A percentile compares a stretch with the other conserved stretches of the same genome.
Evolutionary conservation across 164 flowering plant species (phyloP).

Genomic region (Liquidambar formosana): DNA sequence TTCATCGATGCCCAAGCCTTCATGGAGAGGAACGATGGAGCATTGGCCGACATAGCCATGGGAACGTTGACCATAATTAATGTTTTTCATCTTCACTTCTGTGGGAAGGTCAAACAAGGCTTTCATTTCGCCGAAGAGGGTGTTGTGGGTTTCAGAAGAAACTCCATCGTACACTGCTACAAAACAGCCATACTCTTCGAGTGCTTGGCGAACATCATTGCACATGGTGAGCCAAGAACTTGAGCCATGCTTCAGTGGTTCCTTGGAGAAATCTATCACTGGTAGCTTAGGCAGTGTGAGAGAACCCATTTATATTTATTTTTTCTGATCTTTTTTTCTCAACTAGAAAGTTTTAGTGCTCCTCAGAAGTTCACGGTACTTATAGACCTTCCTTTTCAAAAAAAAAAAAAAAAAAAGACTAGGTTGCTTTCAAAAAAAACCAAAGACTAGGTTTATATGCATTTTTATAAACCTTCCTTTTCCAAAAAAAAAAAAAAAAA

Average conservation of each 20-base stretch:
- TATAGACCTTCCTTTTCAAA: too few species aligned
- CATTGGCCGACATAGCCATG: background rate
- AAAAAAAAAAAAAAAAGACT: too few species aligned
- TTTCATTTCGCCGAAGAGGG: slow-evolving; percentile 5
- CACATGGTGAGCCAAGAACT: slow-evolving; percentile 19
- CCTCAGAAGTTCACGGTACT: too few species aligned
- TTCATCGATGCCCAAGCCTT: too few species aligned
- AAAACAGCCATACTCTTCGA: slow-evolving; percentile 37
- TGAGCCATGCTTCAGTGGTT: slow-evolving; percentile 19
- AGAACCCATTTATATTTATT: too few species aligned
- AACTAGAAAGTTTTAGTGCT: too few species aligned
- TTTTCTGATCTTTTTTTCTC: too few species aligned
- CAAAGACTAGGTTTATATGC: too few species aligned
- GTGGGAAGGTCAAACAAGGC: slow-evolving; percentile 14
- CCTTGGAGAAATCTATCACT: slow-evolving; percentile 17
- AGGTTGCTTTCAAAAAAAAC: too few species aligned
- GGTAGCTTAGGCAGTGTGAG: too few species aligned
- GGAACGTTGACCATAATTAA: slow-evolving; percentile 2
- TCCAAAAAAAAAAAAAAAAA: too few species aligned
- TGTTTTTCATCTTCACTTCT: slow-evolving; percentile 16
- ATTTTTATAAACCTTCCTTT: too few species aligned
- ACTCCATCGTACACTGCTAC: slow-evolving; percentile 17
- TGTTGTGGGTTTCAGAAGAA: slow-evolving; percentile 17
- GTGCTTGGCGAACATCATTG: slow-evolving; percentile 16
- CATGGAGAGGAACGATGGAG: slow-evolving; percentile 5